Base-by-base conservation (phyloP, 768 basidiomycete species). In the Lentinula boryana region DNA sequence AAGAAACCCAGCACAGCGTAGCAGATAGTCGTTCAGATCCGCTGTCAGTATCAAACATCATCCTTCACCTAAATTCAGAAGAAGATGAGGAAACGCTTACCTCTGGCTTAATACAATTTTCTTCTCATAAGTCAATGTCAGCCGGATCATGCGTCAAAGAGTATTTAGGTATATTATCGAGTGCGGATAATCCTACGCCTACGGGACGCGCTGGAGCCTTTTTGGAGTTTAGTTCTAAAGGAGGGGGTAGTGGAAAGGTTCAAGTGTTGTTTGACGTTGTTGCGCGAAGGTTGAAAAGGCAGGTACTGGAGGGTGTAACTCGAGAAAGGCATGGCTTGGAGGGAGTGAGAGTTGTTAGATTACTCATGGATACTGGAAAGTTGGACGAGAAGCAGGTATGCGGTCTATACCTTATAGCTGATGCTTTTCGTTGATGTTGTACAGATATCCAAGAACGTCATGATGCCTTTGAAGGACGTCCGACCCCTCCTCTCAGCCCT, bases 371-470 rank as follows among this genome's bases (percentile, higher is more conserved):
- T 60, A 86, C 86, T 4, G 94, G 93, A 5, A 97, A 97, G 73
- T 87, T 95, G 81, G 93, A 95, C 64, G 96, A 97, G 74, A 94
- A 95, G 70, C 92, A 94, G 74, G 95, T 93, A 58, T 62, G 82
- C 64, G 33, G 35, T 27, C 35, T 21, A 41, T 15, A 49, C 9
- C 36, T 41, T 35, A 38, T 48, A 38, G 53, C 44, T 60, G 18
- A 38, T 9, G 13, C 23, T 48, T 38, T 51, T 31, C 7, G 36
- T 38, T 38, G 62, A 43, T 48, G 46, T 49, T 9, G 8, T 31
- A n/a, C 56, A 65, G 46, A 36, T 54, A 44, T 16, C 36, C 93
- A 96, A 96, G 72, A 79, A 89, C 54, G 91, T 93, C 16, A 93
- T 99, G 91, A 89, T 98, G 80, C 83, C 92, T 1, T 80, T 89